phyloP scores from a whole-genome alignment of 352 stramenopile species.

The Aphanomyces astaci region DNA sequence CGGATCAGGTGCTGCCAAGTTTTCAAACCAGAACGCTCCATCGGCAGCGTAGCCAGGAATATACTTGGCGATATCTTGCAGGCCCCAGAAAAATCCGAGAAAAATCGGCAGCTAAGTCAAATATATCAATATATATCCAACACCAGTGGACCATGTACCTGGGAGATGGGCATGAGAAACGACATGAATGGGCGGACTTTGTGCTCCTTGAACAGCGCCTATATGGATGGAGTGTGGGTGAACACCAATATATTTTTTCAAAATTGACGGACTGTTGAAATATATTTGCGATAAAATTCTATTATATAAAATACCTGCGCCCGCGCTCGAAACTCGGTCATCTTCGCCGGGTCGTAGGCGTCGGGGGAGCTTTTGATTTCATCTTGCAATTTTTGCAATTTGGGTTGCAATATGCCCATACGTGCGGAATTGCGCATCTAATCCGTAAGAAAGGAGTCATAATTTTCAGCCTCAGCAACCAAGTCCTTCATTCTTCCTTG shows the following conservation, averaged over 20 bases:
- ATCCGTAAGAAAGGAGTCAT: too few species aligned
- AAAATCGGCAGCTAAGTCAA: conserved; percentile 66
- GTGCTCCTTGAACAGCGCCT: conserved; percentile 77
- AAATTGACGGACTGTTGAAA: too few species aligned
- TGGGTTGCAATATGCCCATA: conserved; percentile 74
- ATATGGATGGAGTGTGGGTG: background rate
- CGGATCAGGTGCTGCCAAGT: conserved; percentile 69
- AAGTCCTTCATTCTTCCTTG: too few species aligned
- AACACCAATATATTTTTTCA: too few species aligned
- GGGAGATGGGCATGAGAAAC: conserved; percentile 53
- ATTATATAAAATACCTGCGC: conserved; percentile 54
- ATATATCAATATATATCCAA: background rate
- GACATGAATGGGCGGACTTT: conserved; percentile 66
- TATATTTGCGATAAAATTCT: background rate
- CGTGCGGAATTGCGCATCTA: conserved; percentile 79
- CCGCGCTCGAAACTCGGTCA: conserved; percentile 43
- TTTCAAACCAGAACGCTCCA: conserved; percentile 71
- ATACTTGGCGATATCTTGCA: conserved; percentile 72
- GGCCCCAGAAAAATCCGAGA: conserved; percentile 77
- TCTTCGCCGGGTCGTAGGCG: conserved; percentile 37
- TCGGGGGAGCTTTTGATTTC: conserved; percentile 53
- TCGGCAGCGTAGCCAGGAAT: conserved; percentile 66
- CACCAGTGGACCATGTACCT: conserved; percentile 26
- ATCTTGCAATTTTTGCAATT: conserved; percentile 72
- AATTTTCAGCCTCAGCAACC: too few species aligned